Conservation (phyloP, 148 eudicot species). For the Cornus controversa region DNA sequence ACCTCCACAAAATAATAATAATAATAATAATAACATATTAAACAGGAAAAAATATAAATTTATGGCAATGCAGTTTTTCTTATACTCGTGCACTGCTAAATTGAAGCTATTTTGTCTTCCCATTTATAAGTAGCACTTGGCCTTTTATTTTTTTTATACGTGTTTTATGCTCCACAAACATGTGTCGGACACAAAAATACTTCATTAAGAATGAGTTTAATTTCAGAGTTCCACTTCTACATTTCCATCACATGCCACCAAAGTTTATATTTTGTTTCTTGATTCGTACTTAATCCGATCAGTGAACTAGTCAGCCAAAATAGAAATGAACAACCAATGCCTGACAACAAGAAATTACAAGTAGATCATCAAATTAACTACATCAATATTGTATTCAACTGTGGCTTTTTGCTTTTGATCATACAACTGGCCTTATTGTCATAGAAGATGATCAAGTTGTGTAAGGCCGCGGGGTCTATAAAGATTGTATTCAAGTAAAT, state of each 20-base stretch:
- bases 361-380: neutral
- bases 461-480: slow-evolving; percentile 8
- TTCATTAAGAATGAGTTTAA: neutral
- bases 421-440: neutral
- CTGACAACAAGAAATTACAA: no score
- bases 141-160: neutral
- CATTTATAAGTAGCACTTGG: no score
- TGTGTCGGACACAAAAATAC: neutral
- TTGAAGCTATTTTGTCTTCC: neutral
- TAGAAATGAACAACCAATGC: neutral
- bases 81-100: no score
- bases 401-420: slow-evolving; percentile 3
- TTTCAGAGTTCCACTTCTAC: neutral
- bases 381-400: neutral
- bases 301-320: neutral
- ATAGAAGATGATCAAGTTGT: slow-evolving; percentile 3
- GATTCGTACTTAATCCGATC: neutral
- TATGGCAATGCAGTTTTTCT: no score
- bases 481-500: no score
- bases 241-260: neutral
- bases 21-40: no score
- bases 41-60: no score
- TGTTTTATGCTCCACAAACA: neutral
- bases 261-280: neutral
- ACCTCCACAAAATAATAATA: neutral